A percentile compares a stretch with the other conserved stretches of the same genome.
Evolutionary conservation across 306 rosid species (phyloP).

Genomic region (Parietaria judaica): DNA sequence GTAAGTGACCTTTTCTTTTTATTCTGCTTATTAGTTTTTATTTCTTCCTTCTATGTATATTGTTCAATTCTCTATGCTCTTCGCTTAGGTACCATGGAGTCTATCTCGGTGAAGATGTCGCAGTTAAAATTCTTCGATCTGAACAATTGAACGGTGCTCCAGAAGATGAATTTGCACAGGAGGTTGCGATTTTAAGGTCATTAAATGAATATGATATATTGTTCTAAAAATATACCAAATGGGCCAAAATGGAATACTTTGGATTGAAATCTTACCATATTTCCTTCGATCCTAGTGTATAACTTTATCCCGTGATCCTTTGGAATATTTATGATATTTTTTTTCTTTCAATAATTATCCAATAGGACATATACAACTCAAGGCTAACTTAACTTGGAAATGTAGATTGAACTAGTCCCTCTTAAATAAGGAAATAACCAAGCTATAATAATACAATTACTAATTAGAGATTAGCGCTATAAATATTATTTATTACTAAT

Average conservation of each 20-base stretch:
- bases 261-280: background rate
- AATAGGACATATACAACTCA: too few species aligned
- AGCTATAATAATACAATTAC: too few species aligned
- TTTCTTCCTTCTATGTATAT: background rate
- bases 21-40: slow-evolving; percentile 9
- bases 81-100: slow-evolving; percentile 66
- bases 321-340: too few species aligned
- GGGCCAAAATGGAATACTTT: background rate
- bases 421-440: too few species aligned
- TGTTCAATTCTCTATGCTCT: slow-evolving; percentile 15
- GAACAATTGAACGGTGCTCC: slow-evolving; percentile 75
- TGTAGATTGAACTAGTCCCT: too few species aligned
- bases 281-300: background rate
- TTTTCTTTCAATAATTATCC: too few species aligned
- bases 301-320: background rate
- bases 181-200: slow-evolving; percentile 86
- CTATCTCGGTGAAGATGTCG: slow-evolving; percentile 87
- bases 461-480: too few species aligned
- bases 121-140: slow-evolving; percentile 83
- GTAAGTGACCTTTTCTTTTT: slow-evolving; percentile 42
- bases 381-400: too few species aligned
- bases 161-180: slow-evolving; percentile 94
- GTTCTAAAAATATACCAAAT: background rate
- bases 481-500: too few species aligned
- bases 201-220: background rate